Evolutionary conservation across 1,284 basidiomycete genomes (phyloP).

Genomic region (Austroboletus novae-zelandiae): DNA sequence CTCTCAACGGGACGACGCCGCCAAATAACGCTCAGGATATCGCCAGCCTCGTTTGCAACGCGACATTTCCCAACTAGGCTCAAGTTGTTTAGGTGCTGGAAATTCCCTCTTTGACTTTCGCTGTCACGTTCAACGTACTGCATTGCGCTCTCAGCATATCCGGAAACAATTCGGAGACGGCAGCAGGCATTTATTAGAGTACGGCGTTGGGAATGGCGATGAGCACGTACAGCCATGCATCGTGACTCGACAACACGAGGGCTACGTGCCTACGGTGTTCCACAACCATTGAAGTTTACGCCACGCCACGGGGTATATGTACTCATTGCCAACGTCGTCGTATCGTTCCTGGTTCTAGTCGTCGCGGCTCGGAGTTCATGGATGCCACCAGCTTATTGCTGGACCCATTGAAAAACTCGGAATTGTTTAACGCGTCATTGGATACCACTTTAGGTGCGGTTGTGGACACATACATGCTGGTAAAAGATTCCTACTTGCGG

Average conservation of each 20-base stretch:
- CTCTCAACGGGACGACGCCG: background rate
- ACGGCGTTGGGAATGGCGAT: background rate
- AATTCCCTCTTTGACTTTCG: background rate
- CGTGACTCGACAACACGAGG: background rate
- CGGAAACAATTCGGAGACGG: background rate
- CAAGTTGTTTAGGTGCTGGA: background rate
- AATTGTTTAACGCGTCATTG: conserved; percentile 3
- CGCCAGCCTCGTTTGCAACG: conserved; percentile 2
- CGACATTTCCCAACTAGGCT: background rate
- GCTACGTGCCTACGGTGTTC: background rate
- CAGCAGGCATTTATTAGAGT: background rate
- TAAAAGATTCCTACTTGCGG: conserved; percentile 3
- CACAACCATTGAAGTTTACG: background rate
- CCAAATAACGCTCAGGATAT: conserved; percentile 1
- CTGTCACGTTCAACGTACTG: background rate
- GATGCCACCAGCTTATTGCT: background rate
- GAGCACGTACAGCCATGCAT: background rate
- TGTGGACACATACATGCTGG: background rate
- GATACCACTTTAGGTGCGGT: background rate
- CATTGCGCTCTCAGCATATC: background rate
- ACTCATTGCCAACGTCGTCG: conserved; percentile 2
- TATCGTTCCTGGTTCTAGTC: background rate
- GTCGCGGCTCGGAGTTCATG: background rate
- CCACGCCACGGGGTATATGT: background rate
- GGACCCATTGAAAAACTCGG: background rate